phyloP scores from a whole-genome alignment of 1,139 yeast species.

The Debaryomyces udenii region DNA sequence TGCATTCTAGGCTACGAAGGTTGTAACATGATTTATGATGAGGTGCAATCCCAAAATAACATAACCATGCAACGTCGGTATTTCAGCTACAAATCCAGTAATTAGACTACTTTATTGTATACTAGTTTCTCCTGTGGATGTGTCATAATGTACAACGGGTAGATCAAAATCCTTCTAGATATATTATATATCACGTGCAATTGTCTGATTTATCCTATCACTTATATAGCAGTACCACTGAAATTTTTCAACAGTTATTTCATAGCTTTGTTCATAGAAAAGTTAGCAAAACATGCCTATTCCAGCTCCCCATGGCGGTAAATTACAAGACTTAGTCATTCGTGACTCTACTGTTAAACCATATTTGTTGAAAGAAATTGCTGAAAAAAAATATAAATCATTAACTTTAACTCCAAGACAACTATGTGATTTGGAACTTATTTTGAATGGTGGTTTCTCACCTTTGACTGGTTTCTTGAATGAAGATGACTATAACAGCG shows the following conservation, averaged over 20 bases:
- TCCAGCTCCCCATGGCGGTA: conserved; percentile 92
- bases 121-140: too few relatives aligned
- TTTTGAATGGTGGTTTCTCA: conserved; percentile 92
- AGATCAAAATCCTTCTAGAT: too few relatives aligned
- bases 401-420: conserved; percentile 80
- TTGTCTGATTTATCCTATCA: conserved; percentile 20
- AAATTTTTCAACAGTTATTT: too few relatives aligned
- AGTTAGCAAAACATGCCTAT: conserved; percentile 60
- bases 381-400: conserved; percentile 46
- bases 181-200: conserved; percentile 25
- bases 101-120: too few relatives aligned
- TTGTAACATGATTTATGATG: too few relatives aligned
- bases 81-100: too few relatives aligned
- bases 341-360: conserved; percentile 71
- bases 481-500: conserved; percentile 78
- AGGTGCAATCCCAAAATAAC: too few relatives aligned
- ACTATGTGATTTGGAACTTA: conserved; percentile 89
- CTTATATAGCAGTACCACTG: not conserved
- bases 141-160: too few relatives aligned
- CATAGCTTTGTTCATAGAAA: too few relatives aligned
- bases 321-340: conserved; percentile 77
- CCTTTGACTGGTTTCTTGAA: conserved; percentile 87
- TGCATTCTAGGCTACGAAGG: too few relatives aligned
- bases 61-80: too few relatives aligned
- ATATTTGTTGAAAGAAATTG: conserved; percentile 60